phyloP scores from a whole-genome alignment of 768 basidiomycete species.

The Boletus sensibilis region DNA sequence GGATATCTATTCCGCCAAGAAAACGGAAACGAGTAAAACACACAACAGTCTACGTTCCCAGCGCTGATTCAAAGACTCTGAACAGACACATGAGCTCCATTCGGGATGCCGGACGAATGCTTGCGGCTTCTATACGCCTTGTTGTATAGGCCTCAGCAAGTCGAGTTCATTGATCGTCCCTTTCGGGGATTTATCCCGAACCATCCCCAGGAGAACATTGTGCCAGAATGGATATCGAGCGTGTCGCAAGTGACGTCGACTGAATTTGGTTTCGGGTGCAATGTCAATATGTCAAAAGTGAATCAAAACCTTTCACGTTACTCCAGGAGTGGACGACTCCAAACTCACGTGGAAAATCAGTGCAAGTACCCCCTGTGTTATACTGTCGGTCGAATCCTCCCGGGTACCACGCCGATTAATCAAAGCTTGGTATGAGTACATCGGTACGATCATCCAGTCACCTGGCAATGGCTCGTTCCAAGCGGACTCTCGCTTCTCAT shows the following conservation, averaged over 20 bases:
- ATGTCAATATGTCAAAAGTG: neutral
- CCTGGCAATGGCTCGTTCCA: too few relatives aligned
- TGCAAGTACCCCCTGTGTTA: too few relatives aligned
- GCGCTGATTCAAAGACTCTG: conserved; percentile 11
- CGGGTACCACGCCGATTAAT: too few relatives aligned
- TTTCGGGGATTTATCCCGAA: conserved; percentile 23
- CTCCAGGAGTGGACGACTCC: neutral
- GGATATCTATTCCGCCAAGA: neutral
- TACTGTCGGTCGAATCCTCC: too few relatives aligned
- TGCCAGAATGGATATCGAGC: neutral
- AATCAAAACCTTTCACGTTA: neutral
- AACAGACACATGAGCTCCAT: neutral
- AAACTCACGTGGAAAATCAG: neutral
- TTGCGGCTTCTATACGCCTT: conserved; percentile 14
- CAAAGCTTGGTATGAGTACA: neutral
- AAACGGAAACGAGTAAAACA: neutral
- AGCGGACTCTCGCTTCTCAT: too few relatives aligned
- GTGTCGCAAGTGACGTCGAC: neutral
- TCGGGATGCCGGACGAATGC: conserved; percentile 5
- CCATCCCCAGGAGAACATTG: conserved; percentile 21
- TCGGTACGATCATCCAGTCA: neutral
- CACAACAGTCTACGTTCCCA: neutral
- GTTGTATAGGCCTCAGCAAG: conserved; percentile 19
- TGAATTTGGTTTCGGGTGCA: neutral
- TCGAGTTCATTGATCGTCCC: conserved; percentile 30